phyloP scores from a whole-genome alignment of 2,329 filamentous ascomycete genomes.

The Diaporthe citri region DNA sequence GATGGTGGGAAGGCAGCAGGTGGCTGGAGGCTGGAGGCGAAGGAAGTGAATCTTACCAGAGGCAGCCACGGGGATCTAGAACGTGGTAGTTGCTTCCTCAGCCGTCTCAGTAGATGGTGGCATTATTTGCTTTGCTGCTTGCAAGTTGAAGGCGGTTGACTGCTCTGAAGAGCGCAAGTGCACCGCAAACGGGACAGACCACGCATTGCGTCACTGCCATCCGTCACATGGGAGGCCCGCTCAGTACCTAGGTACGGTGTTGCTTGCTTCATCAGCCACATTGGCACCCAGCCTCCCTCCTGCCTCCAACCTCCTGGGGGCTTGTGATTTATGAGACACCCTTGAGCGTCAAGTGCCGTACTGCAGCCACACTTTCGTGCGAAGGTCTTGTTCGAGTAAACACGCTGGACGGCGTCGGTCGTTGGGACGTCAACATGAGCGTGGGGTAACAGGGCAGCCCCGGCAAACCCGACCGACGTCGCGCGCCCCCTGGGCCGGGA shows the following conservation, averaged over 20 bases:
- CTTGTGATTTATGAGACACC: background rate
- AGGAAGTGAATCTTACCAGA: background rate
- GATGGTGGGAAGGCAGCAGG: background rate
- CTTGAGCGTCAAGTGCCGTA: background rate
- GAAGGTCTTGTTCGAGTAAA: background rate
- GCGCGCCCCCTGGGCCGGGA: background rate
- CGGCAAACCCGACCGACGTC: constrained; percentile 27
- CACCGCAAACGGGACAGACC: background rate
- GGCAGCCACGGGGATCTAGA: constrained; percentile 8
- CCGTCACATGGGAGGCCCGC: background rate
- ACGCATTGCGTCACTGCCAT: constrained; percentile 27
- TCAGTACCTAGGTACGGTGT: background rate
- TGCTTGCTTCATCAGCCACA: background rate
- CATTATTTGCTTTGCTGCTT: background rate
- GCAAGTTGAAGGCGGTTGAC: background rate
- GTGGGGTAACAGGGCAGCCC: background rate
- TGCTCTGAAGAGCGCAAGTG: background rate
- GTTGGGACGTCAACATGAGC: background rate
- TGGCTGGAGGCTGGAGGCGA: constrained; percentile 2
- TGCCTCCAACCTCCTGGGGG: background rate
- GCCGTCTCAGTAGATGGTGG: background rate
- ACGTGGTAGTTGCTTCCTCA: background rate
- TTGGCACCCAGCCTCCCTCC: background rate
- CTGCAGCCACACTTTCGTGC: too few species aligned
- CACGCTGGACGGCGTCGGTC: background rate